phyloP scores from a whole-genome alignment of 1,284 basidiomycete genomes.

The Rhodofomes roseus region DNA sequence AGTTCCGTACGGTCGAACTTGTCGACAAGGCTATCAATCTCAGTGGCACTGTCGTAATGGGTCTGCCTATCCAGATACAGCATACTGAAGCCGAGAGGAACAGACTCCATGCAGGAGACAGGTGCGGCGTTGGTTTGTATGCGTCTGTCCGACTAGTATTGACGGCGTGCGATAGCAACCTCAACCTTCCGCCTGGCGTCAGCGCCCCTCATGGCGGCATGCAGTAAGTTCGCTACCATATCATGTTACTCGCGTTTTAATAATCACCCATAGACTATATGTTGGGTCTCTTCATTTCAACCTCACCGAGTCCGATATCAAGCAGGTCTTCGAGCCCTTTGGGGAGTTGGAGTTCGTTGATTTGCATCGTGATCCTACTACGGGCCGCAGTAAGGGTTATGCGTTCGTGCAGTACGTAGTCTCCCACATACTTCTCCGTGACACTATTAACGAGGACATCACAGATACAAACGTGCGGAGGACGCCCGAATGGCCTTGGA shows the following conservation, averaged over 20 bases:
- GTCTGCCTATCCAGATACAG: constrained; percentile 94
- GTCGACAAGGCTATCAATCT: constrained; percentile 89
- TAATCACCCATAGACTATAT: constrained; percentile 65
- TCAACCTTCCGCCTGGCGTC: constrained; percentile 75
- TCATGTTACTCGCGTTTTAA: constrained; percentile 9
- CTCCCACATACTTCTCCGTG: not conserved
- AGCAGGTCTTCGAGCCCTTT: constrained; percentile 98
- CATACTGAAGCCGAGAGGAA: constrained; percentile 96
- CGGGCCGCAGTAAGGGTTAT: constrained; percentile 95
- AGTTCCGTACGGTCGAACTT: constrained; percentile 86
- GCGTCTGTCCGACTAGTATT: not conserved
- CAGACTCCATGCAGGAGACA: constrained; percentile 79
- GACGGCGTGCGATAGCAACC: constrained; percentile 43
- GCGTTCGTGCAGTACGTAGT: constrained; percentile 89
- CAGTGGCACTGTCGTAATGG: constrained; percentile 95
- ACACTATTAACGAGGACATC: no score
- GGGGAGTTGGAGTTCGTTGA: constrained; percentile 98
- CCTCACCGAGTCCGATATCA: constrained; percentile 93
- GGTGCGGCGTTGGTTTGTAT: constrained; percentile 41
- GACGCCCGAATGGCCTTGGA: constrained; percentile 96
- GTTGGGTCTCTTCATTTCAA: constrained; percentile 97
- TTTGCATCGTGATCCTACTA: constrained; percentile 89
- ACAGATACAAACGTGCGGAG: constrained; percentile 81
- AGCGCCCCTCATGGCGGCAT: constrained; percentile 74
- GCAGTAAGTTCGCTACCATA: constrained; percentile 49